Evolutionary conservation across 345 rosid species (phyloP).

Genomic region (Erucastrum elatum): DNA sequence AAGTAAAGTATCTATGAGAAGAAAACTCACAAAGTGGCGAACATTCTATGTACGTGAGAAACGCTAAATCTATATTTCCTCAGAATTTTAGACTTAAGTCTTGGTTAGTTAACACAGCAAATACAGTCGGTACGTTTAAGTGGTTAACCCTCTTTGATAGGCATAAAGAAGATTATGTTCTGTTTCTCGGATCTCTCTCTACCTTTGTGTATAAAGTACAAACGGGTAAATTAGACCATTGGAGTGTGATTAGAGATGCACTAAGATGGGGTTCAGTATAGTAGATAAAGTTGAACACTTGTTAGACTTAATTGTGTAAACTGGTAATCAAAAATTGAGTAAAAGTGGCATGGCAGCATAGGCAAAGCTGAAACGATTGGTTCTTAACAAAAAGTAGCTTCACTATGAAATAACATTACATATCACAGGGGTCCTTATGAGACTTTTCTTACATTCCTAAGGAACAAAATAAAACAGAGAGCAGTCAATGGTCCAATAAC

Average conservation of each 20-base stretch:
- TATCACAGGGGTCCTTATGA: not conserved
- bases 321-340: not conserved
- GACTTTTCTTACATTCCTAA: not conserved
- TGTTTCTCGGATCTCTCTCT: not conserved
- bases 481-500: conserved; percentile 39
- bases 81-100: not conserved
- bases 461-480: not conserved
- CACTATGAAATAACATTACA: conserved; percentile 1
- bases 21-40: conserved; percentile 5
- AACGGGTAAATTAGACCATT: too few species aligned
- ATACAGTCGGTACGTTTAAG: not conserved
- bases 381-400: not conserved
- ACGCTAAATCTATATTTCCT: not conserved
- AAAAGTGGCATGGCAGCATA: conserved; percentile 5
- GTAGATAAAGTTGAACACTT: conserved; percentile 18
- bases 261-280: not conserved
- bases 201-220: not conserved
- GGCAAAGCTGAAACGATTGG: not conserved
- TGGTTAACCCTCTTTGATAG: not conserved
- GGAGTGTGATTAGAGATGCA: too few species aligned
- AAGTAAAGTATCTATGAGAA: not conserved
- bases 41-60: conserved; percentile 14
- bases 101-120: not conserved
- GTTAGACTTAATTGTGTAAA: not conserved
- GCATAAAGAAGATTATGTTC: conserved; percentile 5